These are phyloP conservation scores for Aureobasidium sp. DNA, from an alignment of 2,329 filamentous ascomycete genomes.

Conservation along the genomic window DNA sequence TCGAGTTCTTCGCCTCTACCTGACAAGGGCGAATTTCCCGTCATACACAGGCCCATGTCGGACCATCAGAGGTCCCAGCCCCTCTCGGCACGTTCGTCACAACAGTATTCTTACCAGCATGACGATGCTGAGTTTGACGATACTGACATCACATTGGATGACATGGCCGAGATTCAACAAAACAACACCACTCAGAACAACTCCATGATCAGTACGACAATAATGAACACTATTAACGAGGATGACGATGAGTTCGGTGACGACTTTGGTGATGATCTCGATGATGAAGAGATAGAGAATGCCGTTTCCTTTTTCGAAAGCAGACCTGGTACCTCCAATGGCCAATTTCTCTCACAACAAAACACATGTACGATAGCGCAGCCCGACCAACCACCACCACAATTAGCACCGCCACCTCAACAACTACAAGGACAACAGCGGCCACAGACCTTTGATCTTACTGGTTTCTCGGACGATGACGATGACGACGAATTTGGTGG, in stretches of 20 bases:
- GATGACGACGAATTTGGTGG: slow-evolving; percentile 67
- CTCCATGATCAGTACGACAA: neutral
- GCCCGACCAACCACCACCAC: neutral
- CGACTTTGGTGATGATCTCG: slow-evolving; percentile 42
- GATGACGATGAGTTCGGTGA: slow-evolving; percentile 40
- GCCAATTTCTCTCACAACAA: neutral
- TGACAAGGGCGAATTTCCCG: slow-evolving; percentile 22
- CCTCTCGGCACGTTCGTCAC: neutral
- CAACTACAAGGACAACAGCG: neutral
- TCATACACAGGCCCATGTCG: neutral
- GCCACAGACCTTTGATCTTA: neutral
- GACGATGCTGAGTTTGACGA: slow-evolving; percentile 13
- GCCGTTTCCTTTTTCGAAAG: slow-evolving; percentile 17
- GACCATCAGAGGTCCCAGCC: neutral
- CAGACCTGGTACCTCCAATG: slow-evolving; percentile 8
- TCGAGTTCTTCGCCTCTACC: slow-evolving; percentile 44
- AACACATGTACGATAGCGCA: neutral
- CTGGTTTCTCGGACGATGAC: slow-evolving; percentile 19
- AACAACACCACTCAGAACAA: neutral
- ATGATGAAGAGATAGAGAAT: slow-evolving; percentile 52
- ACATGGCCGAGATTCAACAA: neutral
- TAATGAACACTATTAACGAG: slow-evolving; percentile 18
- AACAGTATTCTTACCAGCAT: slow-evolving; percentile 13
- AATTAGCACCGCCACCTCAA: neutral
- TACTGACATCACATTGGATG: slow-evolving; percentile 6